Evolutionary conservation across 1,139 yeast genomes (phyloP), one percentile per base, ranked within the genome.

Genomic region (Suhomyces taliae): DNA sequence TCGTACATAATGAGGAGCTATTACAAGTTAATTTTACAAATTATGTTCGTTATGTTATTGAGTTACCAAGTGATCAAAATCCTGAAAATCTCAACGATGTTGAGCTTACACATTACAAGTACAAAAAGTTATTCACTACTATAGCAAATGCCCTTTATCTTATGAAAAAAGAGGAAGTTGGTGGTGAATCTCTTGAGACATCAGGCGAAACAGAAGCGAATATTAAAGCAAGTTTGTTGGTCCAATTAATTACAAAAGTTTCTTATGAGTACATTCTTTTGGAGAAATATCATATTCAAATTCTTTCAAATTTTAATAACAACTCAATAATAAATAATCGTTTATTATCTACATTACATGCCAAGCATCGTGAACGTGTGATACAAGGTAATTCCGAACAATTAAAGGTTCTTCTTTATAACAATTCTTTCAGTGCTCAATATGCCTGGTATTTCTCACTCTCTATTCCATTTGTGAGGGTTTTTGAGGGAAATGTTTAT

Each of bases 221-320:
- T 31, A 12, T 46, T 33, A 47, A 47, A 14, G 55, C 57, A 4
- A 57, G 62, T 11, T 51, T 65, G 33, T 53, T 72, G 19, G 46
- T 72, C 32, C 73, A 68, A 48, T 47, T 65, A 6, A 59, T 73
- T 4, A 65, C 72, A 4, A 72, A 72, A 50, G 70, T 71, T 7
- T 66, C 76, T 0, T 69, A 70, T 52, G 80, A 75, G 49, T 75
- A 60, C 51, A 62, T 72, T 44, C 58, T 74, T 32, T 59, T 75
- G 50, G 80, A 75, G 45, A 71, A 67, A 48, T 75, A 74, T 53
- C 68, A 64, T 46, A 62, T 74, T 33, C 76, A 74, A 44, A 70
- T 74, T 27, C 52, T 70, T 32, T 55, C 69, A 7, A 74, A 74
- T 51, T 57, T 73, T 37, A 62, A 65, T 51, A 60, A 63, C 47